Evolutionary conservation across 495 filamentous ascomycete genomes (phyloP), one percentile per base, ranked within the genome.

Genomic region (Lichenothelia convexa): DNA sequence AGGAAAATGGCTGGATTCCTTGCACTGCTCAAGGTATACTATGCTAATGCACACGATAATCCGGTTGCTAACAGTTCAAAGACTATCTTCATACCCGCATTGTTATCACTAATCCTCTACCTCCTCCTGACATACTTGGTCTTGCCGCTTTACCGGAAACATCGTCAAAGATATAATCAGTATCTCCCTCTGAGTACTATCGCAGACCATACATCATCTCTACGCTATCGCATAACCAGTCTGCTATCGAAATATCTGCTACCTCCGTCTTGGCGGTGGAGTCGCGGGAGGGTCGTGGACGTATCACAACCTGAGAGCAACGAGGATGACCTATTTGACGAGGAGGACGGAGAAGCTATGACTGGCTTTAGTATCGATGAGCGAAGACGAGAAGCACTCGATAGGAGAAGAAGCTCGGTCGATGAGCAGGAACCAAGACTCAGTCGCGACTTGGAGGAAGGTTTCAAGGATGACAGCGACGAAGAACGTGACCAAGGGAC

Each of bases 381-480:
- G 20, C 40, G 57, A 30, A 53, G 66, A 31, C 45, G 70, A 34
- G 64, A 67, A 36, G 68, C 61, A 31, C 38, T 67, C 46, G 56
- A 67, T 42, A 41, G 56, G 55, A 47, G 63, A 49, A 39, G 62
- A 54, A 3, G 33, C 16, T 20, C 15, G 17, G 36, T 5, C 17
- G 36, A 43, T n/a, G 49, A 62, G 21, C 42, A 53, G 16, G 60
- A 68, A 36, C 59, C 70, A 40, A 65, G 84, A 43, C 48, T 91
- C 34, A 84, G 80, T 60, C 66, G 82, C 51, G 84, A 93, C 23
- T 51, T 91, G 37, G 82, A 89, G 54, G 70, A 80, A 40, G 82
- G 80, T 1, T 91, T 91, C 50, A 73, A 70, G 61, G 78, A 84
- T 58, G 78, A 83, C 49, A 84, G 80, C 51, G 75, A 80, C 40